These are phyloP conservation scores for Pestalotiopsis sp. DNA, from an alignment of 2,329 filamentous ascomycete genomes.

Conservation along the genomic window DNA sequence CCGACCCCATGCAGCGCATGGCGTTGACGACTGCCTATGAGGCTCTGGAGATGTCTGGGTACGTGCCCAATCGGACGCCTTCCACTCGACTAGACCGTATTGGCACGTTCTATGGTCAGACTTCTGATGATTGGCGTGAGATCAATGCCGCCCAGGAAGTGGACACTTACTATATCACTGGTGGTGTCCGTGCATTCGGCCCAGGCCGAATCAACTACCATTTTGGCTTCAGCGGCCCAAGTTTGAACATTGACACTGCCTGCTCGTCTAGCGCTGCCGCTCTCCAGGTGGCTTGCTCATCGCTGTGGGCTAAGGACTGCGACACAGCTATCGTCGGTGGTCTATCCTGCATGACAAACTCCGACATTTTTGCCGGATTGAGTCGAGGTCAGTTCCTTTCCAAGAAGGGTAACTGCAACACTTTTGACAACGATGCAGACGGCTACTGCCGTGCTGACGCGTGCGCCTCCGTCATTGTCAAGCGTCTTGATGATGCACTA, in stretches of 20 bases:
- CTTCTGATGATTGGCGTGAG: conserved; percentile 78
- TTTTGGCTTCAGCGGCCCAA: conserved; percentile 41
- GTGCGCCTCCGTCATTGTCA: conserved; percentile 74
- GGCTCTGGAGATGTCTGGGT: conserved; percentile 79
- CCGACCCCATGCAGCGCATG: conserved; percentile 79
- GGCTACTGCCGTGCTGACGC: conserved; percentile 82
- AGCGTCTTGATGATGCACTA: conserved; percentile 77
- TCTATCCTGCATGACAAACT: conserved; percentile 77
- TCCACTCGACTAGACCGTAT: conserved; percentile 65
- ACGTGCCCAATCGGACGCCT: conserved; percentile 72
- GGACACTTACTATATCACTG: conserved; percentile 57
- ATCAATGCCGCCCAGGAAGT: conserved; percentile 71
- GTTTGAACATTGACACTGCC: conserved; percentile 40
- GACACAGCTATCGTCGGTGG: conserved; percentile 82
- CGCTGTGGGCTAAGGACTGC: conserved; percentile 74
- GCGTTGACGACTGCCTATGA: conserved; percentile 78
- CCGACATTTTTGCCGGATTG: conserved; percentile 76
- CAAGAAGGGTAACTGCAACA: conserved; percentile 75
- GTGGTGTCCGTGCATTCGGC: conserved; percentile 50
- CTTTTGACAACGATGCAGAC: conserved; percentile 78
- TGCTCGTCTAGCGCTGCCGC: conserved; percentile 41
- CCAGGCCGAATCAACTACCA: conserved; percentile 50
- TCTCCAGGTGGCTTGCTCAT: conserved; percentile 58
- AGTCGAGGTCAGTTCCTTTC: conserved; percentile 79
- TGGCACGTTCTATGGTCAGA: conserved; percentile 76